Conservation (phyloP, 805 yeast genomes). For the Lachancea fermentati region DNA sequence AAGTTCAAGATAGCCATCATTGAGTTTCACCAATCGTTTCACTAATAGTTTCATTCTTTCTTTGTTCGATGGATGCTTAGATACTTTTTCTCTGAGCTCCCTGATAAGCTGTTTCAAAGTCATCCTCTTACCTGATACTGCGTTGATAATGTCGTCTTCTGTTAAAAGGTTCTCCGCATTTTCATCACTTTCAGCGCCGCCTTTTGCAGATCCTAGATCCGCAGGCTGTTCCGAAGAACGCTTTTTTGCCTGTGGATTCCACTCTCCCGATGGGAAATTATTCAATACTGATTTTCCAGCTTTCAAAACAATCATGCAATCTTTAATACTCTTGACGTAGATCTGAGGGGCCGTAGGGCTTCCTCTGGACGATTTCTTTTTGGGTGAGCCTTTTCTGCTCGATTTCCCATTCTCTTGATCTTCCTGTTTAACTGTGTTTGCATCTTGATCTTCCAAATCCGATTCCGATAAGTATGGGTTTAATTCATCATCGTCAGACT, state of each 20-base stretch:
- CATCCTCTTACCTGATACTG: conserved; percentile 41
- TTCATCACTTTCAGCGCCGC: background rate
- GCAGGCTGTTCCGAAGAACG: conserved; percentile 27
- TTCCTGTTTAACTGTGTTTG: conserved; percentile 39
- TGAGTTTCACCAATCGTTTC: conserved; percentile 50
- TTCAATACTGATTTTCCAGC: conserved; percentile 56
- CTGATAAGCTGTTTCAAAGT: conserved; percentile 60
- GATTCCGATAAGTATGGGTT: conserved; percentile 79
- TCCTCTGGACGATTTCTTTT: conserved; percentile 15
- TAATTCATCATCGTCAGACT: conserved; percentile 79
- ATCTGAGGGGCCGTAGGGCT: conserved; percentile 28
- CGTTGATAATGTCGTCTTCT: conserved; percentile 62
- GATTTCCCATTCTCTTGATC: conserved; percentile 35
- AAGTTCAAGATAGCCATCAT: conserved; percentile 28
- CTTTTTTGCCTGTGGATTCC: conserved; percentile 62
- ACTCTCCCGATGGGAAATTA: conserved; percentile 72
- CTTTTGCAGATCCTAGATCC: conserved; percentile 5
- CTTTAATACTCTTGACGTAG: conserved; percentile 41
- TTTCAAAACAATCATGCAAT: conserved; percentile 56
- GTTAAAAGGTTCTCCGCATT: conserved; percentile 42
- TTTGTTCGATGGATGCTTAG: conserved; percentile 58
- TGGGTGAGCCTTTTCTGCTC: conserved; percentile 27
- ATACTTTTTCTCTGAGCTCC: conserved; percentile 55
- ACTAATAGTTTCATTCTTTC: conserved; percentile 53
- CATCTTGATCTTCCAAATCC: conserved; percentile 52